Percentiles rank a stretch among this genome's conserved stretches.
Conservation (phyloP, 805 yeast species). For the Nakazawaea holstii region DNA sequence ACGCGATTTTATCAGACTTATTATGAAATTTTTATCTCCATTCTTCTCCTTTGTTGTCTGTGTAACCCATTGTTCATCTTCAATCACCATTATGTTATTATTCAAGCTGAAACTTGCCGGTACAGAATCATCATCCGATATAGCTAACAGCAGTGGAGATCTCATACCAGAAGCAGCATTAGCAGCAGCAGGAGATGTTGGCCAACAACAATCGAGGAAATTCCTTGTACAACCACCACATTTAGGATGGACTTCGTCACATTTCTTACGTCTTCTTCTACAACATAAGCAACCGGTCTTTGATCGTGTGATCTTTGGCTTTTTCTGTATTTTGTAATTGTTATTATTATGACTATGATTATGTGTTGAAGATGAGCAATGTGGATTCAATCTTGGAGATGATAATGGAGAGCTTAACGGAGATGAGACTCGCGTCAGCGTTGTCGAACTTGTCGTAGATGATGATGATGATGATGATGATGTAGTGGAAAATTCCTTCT, state of each 20-base stretch:
- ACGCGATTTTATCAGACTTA: constrained; percentile 5
- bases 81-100: constrained; percentile 9
- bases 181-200: background rate
- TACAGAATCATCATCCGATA: constrained; percentile 2
- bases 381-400: constrained; percentile 6
- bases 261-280: constrained; percentile 12
- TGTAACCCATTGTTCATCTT: constrained; percentile 9
- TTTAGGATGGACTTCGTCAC: constrained; percentile 14
- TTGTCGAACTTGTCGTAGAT: background rate
- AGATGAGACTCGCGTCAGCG: background rate
- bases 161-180: too few species aligned
- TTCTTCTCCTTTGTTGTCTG: constrained; percentile 2
- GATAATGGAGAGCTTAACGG: constrained; percentile 9
- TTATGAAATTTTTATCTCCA: constrained; percentile 4
- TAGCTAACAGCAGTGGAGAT: background rate
- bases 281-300: constrained; percentile 12
- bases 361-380: background rate
- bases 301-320: constrained; percentile 11
- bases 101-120: constrained; percentile 1
- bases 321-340: constrained; percentile 71
- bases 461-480: background rate
- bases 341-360: background rate
- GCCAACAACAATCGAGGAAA: constrained; percentile 12
- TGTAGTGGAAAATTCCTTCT: background rate
- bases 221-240: constrained; percentile 15